phyloP scores from a whole-genome alignment of 1,284 basidiomycete genomes.

The Rhodotorula sp. region DNA sequence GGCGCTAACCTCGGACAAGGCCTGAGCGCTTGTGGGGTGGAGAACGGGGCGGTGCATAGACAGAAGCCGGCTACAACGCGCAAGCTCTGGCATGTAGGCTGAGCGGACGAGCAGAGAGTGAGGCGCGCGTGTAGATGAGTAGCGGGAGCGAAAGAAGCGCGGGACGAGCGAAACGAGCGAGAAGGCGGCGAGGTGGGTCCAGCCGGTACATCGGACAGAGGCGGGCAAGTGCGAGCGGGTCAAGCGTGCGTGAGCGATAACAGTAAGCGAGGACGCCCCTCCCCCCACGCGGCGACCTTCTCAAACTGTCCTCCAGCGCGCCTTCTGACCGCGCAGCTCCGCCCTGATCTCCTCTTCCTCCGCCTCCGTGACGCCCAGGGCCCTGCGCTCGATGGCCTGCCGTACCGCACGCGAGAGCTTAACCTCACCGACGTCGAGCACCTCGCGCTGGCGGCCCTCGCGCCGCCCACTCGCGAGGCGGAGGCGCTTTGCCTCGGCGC shows the following conservation, averaged over 20 bases:
- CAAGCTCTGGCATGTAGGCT: too few species aligned
- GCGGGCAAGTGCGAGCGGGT: background rate
- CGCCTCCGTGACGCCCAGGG: background rate
- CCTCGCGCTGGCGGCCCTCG: background rate
- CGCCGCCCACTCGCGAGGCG: background rate
- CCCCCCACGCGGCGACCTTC: background rate
- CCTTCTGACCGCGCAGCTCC: background rate
- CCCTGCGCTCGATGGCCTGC: background rate
- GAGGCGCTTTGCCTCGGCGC: constrained; percentile 1
- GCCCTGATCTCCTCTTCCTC: background rate
- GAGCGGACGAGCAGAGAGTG: too few species aligned
- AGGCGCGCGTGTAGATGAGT: background rate
- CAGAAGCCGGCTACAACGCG: too few species aligned
- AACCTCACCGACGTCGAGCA: background rate
- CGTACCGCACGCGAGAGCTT: background rate
- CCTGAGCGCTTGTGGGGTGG: background rate
- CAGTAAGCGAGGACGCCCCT: background rate
- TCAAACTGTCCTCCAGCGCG: background rate
- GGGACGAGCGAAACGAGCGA: too few species aligned
- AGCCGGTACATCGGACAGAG: background rate
- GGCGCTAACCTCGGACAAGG: background rate
- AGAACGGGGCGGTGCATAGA: background rate
- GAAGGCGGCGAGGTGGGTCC: too few species aligned
- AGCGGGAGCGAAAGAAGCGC: background rate
- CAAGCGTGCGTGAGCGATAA: background rate